These are phyloP conservation scores for Clonostachys chloroleuca DNA, from an alignment of 2,329 filamentous ascomycete species.

Conservation along the genomic window DNA sequence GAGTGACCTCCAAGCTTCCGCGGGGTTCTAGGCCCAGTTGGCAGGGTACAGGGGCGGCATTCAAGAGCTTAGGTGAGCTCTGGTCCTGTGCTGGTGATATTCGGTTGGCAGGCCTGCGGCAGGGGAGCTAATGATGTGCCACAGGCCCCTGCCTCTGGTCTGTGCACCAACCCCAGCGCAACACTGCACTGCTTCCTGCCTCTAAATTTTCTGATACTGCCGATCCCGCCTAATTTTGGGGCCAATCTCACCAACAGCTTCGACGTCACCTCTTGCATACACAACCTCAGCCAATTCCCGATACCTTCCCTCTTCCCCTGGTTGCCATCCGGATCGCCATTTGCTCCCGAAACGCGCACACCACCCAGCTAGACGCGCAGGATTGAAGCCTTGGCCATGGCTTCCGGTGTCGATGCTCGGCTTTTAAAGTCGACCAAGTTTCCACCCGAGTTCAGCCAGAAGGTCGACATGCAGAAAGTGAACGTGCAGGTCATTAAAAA, in stretches of 20 bases:
- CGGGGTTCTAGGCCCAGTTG: too few relatives aligned
- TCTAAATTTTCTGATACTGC: too few relatives aligned
- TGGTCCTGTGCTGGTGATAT: neutral
- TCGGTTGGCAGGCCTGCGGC: neutral
- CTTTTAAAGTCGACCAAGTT: conserved; percentile 90
- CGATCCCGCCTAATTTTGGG: too few relatives aligned
- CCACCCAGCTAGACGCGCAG: neutral
- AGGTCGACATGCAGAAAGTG: conserved; percentile 96
- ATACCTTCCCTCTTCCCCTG: neutral
- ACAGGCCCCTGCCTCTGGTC: neutral
- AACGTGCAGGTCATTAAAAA: conserved; percentile 98
- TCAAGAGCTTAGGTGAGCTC: too few relatives aligned
- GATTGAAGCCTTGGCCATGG: conserved; percentile 49
- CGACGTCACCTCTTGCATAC: conserved; percentile 4
- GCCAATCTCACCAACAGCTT: neutral
- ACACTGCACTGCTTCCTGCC: neutral
- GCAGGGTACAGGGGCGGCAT: too few relatives aligned
- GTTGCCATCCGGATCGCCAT: neutral
- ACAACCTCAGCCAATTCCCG: neutral
- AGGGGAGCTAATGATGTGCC: neutral
- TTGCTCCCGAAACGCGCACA: neutral
- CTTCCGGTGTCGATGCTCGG: conserved; percentile 82
- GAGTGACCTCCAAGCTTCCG: too few relatives aligned
- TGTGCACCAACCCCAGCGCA: neutral
- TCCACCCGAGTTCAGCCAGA: conserved; percentile 86